Percentiles rank a stretch among this genome's conserved stretches.
Conservation (phyloP, 495 filamentous ascomycete species). For the Symbiotaphrina buchneri region DNA sequence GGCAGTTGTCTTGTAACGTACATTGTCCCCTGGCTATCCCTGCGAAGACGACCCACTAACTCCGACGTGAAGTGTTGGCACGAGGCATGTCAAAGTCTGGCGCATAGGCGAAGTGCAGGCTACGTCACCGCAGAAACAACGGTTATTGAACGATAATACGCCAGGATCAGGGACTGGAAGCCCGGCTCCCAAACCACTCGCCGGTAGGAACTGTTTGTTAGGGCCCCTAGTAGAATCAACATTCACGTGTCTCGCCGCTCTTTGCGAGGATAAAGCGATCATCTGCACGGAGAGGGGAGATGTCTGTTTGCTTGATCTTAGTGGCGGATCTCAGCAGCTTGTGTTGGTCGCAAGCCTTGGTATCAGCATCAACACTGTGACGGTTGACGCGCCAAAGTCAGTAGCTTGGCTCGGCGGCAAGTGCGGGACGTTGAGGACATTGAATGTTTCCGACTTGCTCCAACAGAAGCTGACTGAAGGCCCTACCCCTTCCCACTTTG, state of each 20-base stretch:
- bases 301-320: slow-evolving; percentile 64
- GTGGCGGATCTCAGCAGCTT: slow-evolving; percentile 44
- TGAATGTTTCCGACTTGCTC: no score
- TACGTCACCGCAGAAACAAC: slow-evolving; percentile 23
- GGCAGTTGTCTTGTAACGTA: slow-evolving; percentile 45
- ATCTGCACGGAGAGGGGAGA: slow-evolving; percentile 33
- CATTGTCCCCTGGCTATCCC: slow-evolving; percentile 8
- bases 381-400: slow-evolving; percentile 9
- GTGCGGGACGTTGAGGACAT: no score
- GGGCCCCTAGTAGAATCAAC: slow-evolving; percentile 56
- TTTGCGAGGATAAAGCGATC: slow-evolving; percentile 35
- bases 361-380: slow-evolving; percentile 33
- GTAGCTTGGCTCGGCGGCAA: slow-evolving; percentile 9
- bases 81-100: slow-evolving; percentile 90
- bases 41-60: slow-evolving; percentile 3
- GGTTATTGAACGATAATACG: slow-evolving; percentile 17
- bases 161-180: slow-evolving; percentile 6
- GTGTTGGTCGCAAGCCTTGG: slow-evolving; percentile 33
- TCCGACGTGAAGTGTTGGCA: slow-evolving; percentile 38
- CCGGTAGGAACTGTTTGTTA: slow-evolving; percentile 46
- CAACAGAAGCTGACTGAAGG: no score
- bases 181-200: slow-evolving; percentile 16
- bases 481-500: no score
- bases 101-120: slow-evolving; percentile 38
- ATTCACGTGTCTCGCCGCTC: slow-evolving; percentile 55